Percentiles rank a stretch among this genome's conserved stretches.
phyloP scores from a whole-genome alignment of 2,329 filamentous ascomycete species.

The Cyclaneusma minus region DNA sequence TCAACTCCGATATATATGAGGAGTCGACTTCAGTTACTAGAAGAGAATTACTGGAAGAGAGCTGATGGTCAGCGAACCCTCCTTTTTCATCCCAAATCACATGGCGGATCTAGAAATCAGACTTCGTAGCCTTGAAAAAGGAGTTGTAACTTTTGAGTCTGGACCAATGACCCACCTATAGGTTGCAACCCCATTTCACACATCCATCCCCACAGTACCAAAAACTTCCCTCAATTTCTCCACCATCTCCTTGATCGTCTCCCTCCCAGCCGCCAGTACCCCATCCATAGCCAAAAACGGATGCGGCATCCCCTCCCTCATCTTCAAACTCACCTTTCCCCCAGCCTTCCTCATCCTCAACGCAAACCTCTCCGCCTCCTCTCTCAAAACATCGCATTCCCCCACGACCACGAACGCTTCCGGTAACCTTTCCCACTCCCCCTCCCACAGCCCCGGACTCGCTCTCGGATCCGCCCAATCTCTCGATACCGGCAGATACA shows the following conservation, averaged over 20 bases:
- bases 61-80: too few species aligned
- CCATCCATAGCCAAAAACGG: slow-evolving; percentile 43
- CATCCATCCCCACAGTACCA: too few species aligned
- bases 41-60: too few species aligned
- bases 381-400: slow-evolving; percentile 38
- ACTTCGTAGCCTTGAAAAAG: too few species aligned
- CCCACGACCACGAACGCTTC: slow-evolving; percentile 35
- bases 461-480: slow-evolving; percentile 35
- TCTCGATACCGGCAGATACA: slow-evolving; percentile 33
- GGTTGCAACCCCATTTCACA: too few species aligned
- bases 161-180: too few species aligned
- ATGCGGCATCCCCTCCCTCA: slow-evolving; percentile 40
- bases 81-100: too few species aligned
- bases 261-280: slow-evolving; percentile 31
- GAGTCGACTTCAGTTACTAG: too few species aligned
- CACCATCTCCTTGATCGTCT: slow-evolving; percentile 27
- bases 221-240: slow-evolving; percentile 10
- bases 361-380: slow-evolving; percentile 35
- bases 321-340: slow-evolving; percentile 28
- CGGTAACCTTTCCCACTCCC: slow-evolving; percentile 33
- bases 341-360: slow-evolving; percentile 29
- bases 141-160: too few species aligned
- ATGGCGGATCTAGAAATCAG: too few species aligned
- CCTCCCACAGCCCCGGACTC: slow-evolving; percentile 33
- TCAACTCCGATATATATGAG: too few species aligned